phyloP scores from a whole-genome alignment of 352 stramenopile species.

The Pythium volutum region DNA sequence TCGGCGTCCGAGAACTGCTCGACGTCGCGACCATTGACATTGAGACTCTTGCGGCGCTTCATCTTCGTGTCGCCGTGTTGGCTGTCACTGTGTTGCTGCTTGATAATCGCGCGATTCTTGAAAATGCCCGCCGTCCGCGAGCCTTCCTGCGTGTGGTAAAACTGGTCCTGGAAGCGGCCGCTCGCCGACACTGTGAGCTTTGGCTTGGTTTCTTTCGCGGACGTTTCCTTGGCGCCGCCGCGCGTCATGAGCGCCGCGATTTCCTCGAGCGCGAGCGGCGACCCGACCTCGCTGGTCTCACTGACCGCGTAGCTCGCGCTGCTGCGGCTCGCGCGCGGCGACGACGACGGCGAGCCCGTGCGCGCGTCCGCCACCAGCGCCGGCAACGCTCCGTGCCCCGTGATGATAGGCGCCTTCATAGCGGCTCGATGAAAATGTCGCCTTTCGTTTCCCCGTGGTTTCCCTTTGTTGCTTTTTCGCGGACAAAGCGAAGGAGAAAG shows the following conservation, averaged over 20 bases:
- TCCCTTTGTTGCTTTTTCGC: not conserved
- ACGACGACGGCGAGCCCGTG: constrained; percentile 14
- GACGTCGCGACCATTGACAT: constrained; percentile 73
- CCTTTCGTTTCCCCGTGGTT: constrained; percentile 1
- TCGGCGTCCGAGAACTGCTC: constrained; percentile 86
- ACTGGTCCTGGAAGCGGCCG: constrained; percentile 84
- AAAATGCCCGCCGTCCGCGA: constrained; percentile 79
- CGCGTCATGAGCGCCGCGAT: constrained; percentile 25
- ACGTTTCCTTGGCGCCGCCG: constrained; percentile 7
- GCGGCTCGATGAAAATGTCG: not conserved
- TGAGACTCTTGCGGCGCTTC: constrained; percentile 50
- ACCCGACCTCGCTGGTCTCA: constrained; percentile 14
- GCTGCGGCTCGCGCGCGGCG: constrained; percentile 3
- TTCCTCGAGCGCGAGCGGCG: constrained; percentile 19
- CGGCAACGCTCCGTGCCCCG: not conserved
- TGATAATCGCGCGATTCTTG: constrained; percentile 71
- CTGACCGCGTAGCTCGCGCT: not conserved
- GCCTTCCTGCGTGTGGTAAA: constrained; percentile 77
- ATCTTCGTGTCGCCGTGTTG: constrained; percentile 21
- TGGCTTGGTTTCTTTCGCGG: constrained; percentile 34
- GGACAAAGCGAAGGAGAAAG: not conserved
- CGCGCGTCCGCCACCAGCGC: not conserved
- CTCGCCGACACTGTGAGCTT: constrained; percentile 79
- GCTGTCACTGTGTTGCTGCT: constrained; percentile 32
- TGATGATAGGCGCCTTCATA: constrained; percentile 1